Conservation (phyloP, 1,139 yeast species). For the Geotrichum candidum region DNA sequence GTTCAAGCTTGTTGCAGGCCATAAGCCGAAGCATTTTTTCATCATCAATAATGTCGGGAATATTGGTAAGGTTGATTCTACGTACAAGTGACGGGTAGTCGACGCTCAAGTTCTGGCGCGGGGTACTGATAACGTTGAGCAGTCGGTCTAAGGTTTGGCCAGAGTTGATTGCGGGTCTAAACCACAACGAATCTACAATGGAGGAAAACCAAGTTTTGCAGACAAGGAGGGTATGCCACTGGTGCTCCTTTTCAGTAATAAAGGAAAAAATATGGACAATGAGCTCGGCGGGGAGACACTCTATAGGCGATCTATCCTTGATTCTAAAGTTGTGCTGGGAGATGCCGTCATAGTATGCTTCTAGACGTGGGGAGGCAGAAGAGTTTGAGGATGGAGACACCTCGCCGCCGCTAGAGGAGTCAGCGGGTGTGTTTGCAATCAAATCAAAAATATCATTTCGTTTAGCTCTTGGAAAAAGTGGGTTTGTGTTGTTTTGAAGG, state of each 20-base stretch:
- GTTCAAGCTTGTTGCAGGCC: slow-evolving; percentile 66
- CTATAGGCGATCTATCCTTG: slow-evolving; percentile 11
- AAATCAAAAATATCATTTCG: not conserved
- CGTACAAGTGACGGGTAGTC: slow-evolving; percentile 68
- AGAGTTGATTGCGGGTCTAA: slow-evolving; percentile 55
- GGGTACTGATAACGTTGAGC: slow-evolving; percentile 37
- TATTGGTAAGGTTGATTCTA: slow-evolving; percentile 62
- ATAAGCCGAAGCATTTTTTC: slow-evolving; percentile 39
- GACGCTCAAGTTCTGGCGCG: slow-evolving; percentile 46
- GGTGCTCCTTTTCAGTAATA: slow-evolving; percentile 56
- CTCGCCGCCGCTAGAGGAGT: not conserved
- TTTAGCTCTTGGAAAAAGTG: not conserved
- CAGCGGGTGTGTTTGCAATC: not conserved
- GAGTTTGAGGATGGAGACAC: not conserved
- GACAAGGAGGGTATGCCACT: slow-evolving; percentile 63
- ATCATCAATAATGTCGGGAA: slow-evolving; percentile 65
- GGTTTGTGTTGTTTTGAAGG: not conserved
- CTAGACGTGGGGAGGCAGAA: not conserved
- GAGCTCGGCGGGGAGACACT: slow-evolving; percentile 72
- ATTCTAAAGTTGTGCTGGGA: not conserved
- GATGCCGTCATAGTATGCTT: not conserved
- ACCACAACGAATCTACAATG: slow-evolving; percentile 80
- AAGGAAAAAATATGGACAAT: slow-evolving; percentile 63
- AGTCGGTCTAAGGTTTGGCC: slow-evolving; percentile 16
- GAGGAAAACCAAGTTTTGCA: slow-evolving; percentile 73